Conservation (phyloP, 192 early-diverging fungal species). For the Irineochytrium annulatum region DNA sequence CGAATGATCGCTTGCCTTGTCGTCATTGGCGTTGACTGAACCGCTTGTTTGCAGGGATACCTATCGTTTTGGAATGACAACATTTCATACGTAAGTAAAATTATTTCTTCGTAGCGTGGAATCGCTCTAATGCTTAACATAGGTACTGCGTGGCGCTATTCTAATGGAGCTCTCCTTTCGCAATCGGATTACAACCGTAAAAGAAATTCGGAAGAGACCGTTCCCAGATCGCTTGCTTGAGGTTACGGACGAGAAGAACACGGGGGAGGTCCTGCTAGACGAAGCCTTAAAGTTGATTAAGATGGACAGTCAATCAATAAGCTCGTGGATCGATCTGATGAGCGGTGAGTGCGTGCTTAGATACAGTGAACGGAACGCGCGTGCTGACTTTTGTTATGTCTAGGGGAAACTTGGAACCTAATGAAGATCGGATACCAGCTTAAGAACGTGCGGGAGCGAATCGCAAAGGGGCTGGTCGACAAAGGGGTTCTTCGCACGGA, state of each 20-base stretch:
- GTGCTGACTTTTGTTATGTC: constrained; percentile 5
- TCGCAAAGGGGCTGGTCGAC: constrained; percentile 97
- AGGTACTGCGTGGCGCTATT: constrained; percentile 87
- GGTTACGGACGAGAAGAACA: constrained; percentile 71
- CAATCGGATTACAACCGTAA: constrained; percentile 79
- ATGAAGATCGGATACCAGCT: constrained; percentile 95
- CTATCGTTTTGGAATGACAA: constrained; percentile 99
- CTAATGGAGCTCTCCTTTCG: constrained; percentile 95
- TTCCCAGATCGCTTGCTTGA: constrained; percentile 82
- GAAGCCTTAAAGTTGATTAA: constrained; percentile 90
- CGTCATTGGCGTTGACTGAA: neutral
- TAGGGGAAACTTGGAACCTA: constrained; percentile 98
- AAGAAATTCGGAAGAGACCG: constrained; percentile 73
- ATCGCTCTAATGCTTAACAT: neutral
- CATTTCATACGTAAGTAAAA: constrained; percentile 74
- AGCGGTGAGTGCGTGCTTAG: constrained; percentile 64
- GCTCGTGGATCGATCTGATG: constrained; percentile 95
- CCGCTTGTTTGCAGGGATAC: constrained; percentile 66
- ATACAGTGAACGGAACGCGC: neutral
- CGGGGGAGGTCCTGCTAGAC: constrained; percentile 93
- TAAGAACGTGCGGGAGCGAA: constrained; percentile 93
- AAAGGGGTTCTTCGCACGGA: constrained; percentile 95
- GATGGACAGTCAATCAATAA: constrained; percentile 80
- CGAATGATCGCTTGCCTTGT: neutral
- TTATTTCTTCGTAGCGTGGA: neutral